phyloP scores from a whole-genome alignment of 305 asterid genomes.

The Ilex paraguariensis region DNA sequence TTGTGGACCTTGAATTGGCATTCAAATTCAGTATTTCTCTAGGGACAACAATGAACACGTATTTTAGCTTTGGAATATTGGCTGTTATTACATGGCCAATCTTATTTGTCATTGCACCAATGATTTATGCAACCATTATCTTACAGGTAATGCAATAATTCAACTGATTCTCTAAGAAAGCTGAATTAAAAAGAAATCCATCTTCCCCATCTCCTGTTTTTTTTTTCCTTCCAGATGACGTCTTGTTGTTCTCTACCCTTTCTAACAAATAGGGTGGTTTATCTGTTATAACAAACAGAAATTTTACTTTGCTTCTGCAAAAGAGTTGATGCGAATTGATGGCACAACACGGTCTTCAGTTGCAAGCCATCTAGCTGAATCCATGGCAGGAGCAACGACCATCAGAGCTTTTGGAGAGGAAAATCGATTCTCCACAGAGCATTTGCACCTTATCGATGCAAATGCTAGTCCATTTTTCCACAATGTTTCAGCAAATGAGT shows the following conservation, averaged over 20 bases:
- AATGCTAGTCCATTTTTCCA: constrained; percentile 28
- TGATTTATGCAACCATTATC: constrained; percentile 14
- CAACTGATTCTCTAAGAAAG: not conserved
- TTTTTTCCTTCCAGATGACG: too few species aligned
- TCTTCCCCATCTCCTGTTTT: too few species aligned
- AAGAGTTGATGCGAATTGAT: constrained; percentile 31
- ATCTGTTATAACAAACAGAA: constrained; percentile 9
- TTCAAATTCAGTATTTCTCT: constrained; percentile 14
- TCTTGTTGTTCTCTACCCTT: too few species aligned
- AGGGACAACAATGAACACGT: constrained; percentile 19
- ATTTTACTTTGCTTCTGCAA: constrained; percentile 30
- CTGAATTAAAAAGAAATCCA: too few species aligned
- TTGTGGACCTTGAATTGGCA: constrained; percentile 30
- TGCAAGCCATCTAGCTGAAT: constrained; percentile 31
- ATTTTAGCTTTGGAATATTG: constrained; percentile 24
- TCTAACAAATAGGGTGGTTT: too few species aligned
- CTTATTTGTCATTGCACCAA: constrained; percentile 23
- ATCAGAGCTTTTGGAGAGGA: constrained; percentile 35
- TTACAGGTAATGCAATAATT: constrained; percentile 17
- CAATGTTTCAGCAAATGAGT: constrained; percentile 32
- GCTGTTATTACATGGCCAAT: constrained; percentile 28
- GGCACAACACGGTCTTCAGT: constrained; percentile 33
- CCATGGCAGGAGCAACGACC: constrained; percentile 29
- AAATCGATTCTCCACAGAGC: constrained; percentile 23
- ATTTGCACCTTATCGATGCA: constrained; percentile 23